A percentile compares a stretch with the other conserved stretches of the same genome.
Evolutionary conservation across 2,329 filamentous ascomycete species (phyloP).

Genomic region (Talaromyces sp.): DNA sequence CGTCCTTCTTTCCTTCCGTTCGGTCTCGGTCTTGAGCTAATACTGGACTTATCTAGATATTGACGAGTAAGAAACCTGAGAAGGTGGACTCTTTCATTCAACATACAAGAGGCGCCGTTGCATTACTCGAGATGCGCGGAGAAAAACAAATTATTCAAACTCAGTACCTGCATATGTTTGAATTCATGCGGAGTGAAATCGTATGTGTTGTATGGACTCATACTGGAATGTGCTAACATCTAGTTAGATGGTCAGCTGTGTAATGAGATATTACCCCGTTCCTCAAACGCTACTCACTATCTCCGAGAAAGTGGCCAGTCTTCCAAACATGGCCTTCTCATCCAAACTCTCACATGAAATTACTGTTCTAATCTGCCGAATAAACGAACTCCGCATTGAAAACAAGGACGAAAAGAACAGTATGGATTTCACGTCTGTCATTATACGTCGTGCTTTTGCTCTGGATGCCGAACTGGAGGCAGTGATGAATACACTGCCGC

Average conservation of each 20-base stretch:
- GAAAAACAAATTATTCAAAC: slow-evolving; percentile 37
- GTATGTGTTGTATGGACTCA: slow-evolving; percentile 35
- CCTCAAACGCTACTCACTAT: slow-evolving; percentile 34
- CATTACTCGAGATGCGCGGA: slow-evolving; percentile 51
- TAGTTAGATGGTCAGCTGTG: slow-evolving; percentile 34
- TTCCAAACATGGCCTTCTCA: not conserved
- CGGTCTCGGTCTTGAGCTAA: not conserved
- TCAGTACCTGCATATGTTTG: slow-evolving; percentile 51
- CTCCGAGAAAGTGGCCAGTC: slow-evolving; percentile 26
- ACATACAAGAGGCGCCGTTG: slow-evolving; percentile 59
- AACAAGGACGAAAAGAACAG: slow-evolving; percentile 16
- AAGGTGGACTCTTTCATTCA: slow-evolving; percentile 53
- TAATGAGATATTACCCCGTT: slow-evolving; percentile 32
- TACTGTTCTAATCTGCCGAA: slow-evolving; percentile 34
- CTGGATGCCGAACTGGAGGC: slow-evolving; percentile 35
- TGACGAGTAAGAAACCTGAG: slow-evolving; percentile 42
- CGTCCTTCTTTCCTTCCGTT: slow-evolving; percentile 17
- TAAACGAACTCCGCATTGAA: slow-evolving; percentile 26
- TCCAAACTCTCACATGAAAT: slow-evolving; percentile 29
- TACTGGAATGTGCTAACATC: not conserved
- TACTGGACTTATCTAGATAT: slow-evolving; percentile 25
- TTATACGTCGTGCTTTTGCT: slow-evolving; percentile 31
- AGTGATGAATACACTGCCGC: slow-evolving; percentile 30
- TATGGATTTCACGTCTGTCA: slow-evolving; percentile 21
- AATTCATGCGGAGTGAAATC: slow-evolving; percentile 58